phyloP scores from a whole-genome alignment of 495 filamentous ascomycete genomes.

The Aspergillus cristatus region DNA sequence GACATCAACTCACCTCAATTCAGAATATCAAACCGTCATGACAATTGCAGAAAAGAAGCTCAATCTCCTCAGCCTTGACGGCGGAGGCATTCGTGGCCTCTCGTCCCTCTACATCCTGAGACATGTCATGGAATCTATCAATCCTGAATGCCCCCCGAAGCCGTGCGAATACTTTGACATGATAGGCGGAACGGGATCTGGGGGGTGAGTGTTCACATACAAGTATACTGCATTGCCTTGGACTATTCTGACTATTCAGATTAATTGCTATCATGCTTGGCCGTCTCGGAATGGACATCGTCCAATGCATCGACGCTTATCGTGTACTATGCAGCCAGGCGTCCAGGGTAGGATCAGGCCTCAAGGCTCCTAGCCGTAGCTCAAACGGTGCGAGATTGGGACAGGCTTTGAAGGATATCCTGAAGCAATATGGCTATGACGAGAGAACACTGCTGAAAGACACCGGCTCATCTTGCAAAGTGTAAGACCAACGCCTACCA shows the following conservation, averaged over 20 bases:
- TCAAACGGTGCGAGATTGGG: slow-evolving; percentile 29
- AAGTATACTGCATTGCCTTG: not conserved
- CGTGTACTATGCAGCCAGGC: slow-evolving; percentile 21
- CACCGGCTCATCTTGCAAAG: slow-evolving; percentile 22
- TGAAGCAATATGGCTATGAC: slow-evolving; percentile 21
- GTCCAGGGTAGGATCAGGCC: slow-evolving; percentile 24
- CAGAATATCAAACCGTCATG: too few species aligned
- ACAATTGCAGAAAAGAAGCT: slow-evolving; percentile 14
- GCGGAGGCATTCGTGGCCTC: slow-evolving; percentile 46
- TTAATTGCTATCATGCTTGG: slow-evolving; percentile 33
- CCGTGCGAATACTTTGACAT: slow-evolving; percentile 42
- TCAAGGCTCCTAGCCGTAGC: slow-evolving; percentile 18
- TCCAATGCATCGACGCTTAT: slow-evolving; percentile 40
- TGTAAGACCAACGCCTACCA: slow-evolving; percentile 16
- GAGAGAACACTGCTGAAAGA: slow-evolving; percentile 34
- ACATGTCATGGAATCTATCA: slow-evolving; percentile 35
- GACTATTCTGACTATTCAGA: slow-evolving; percentile 8
- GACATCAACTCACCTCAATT: too few species aligned
- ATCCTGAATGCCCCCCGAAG: slow-evolving; percentile 31
- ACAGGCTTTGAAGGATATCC: slow-evolving; percentile 30
- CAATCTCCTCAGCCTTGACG: slow-evolving; percentile 40
- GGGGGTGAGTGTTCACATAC: slow-evolving; percentile 20
- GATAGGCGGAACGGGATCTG: slow-evolving; percentile 33
- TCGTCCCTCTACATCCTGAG: slow-evolving; percentile 43
- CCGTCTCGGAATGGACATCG: slow-evolving; percentile 35